These are phyloP conservation scores for Phytophthora capsici DNA, from an alignment of 352 stramenopile species.

Conservation along the genomic window DNA sequence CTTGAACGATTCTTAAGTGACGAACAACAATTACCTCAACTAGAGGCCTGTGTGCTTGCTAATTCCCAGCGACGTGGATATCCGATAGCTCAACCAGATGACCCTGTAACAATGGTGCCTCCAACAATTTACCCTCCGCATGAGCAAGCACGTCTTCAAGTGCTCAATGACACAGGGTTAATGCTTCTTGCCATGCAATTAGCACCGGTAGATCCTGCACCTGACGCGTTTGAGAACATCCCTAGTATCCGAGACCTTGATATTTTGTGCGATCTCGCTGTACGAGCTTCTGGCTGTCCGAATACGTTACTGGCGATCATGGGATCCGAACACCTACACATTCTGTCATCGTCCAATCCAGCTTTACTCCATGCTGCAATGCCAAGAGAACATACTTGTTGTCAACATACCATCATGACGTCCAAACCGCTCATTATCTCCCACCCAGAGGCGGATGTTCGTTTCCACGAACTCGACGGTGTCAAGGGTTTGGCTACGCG, in stretches of 20 bases:
- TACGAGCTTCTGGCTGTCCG: conserved; percentile 18
- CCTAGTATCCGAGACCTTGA: conserved; percentile 19
- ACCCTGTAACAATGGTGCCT: conserved; percentile 11
- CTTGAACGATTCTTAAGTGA: conserved; percentile 22
- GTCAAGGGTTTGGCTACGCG: conserved; percentile 12
- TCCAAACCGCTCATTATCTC: conserved; percentile 28
- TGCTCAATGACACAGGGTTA: conserved; percentile 11
- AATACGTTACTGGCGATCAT: conserved; percentile 33
- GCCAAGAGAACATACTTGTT: conserved; percentile 29
- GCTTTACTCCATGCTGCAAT: conserved; percentile 17
- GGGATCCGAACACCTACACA: conserved; percentile 20
- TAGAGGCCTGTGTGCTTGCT: conserved; percentile 27
- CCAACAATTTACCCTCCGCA: conserved; percentile 36
- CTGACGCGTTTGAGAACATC: conserved; percentile 4
- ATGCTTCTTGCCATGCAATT: conserved; percentile 18
- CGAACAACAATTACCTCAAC: conserved; percentile 4
- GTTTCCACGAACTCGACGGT: conserved; percentile 24
- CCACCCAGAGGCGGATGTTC: conserved; percentile 39
- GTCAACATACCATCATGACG: conserved; percentile 35
- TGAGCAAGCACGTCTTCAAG: conserved; percentile 44
- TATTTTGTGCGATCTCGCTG: conserved; percentile 31
- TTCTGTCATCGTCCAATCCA: conserved; percentile 26
- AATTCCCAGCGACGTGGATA: conserved; percentile 48
- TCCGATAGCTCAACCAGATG: conserved; percentile 27
- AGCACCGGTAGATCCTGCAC: conserved; percentile 14